Conservation (phyloP, 108 stramenopile genomes). For the Nannochloropsis granulata region DNA sequence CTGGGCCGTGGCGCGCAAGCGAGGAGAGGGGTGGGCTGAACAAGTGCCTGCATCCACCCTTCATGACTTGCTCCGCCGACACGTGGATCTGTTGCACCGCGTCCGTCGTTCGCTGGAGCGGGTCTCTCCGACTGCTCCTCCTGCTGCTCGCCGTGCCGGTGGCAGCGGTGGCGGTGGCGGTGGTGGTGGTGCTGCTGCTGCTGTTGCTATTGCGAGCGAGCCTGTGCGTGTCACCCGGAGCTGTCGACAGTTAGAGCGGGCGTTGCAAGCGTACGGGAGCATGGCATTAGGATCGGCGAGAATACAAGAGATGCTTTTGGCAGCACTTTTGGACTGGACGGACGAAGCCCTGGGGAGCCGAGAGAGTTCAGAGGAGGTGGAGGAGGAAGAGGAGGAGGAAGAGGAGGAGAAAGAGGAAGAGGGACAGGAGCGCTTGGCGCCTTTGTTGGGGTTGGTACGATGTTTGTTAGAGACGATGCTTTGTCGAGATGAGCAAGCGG, state of each 20-base stretch:
- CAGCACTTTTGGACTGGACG: not conserved
- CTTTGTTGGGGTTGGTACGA: not conserved
- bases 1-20: not conserved
- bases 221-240: not conserved
- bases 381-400: not conserved
- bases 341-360: not conserved
- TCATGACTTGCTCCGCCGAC: not conserved
- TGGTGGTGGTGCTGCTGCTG: not conserved
- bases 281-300: not conserved
- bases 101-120: not conserved
- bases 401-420: not conserved
- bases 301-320: not conserved
- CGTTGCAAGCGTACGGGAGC: not conserved
- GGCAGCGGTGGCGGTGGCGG: not conserved
- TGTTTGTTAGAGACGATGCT: not conserved
- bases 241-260: not conserved
- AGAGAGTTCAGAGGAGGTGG: not conserved
- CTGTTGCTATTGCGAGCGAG: not conserved
- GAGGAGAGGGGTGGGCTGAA: not conserved
- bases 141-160: not conserved
- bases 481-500: not conserved
- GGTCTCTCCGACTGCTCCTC: not conserved
- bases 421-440: not conserved
- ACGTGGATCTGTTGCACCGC: not conserved
- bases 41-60: not conserved